Evolutionary conservation across 163 green algal species (phyloP).

Genomic region (Scenedesmus sp.): DNA sequence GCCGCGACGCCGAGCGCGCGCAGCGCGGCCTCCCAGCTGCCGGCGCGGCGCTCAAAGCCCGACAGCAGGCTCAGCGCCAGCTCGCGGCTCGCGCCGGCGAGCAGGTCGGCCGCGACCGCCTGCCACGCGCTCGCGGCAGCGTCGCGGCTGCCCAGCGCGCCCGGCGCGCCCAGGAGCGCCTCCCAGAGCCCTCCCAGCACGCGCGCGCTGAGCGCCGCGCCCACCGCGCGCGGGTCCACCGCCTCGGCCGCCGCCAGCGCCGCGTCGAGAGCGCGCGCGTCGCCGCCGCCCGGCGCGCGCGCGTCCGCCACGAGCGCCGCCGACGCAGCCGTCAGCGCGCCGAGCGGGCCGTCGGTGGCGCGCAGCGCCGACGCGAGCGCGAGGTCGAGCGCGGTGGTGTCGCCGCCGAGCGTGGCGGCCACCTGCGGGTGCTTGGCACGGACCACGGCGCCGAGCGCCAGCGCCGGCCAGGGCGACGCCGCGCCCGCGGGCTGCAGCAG

Average conservation of each 20-base stretch:
- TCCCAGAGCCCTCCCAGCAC: slow-evolving; percentile 18
- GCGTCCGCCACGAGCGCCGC: not conserved
- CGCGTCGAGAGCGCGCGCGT: not conserved
- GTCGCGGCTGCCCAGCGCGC: not conserved
- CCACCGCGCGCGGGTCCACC: slow-evolving; percentile 13
- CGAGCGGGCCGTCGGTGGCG: not conserved
- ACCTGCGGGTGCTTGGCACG: slow-evolving; percentile 20
- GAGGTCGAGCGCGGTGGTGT: not conserved
- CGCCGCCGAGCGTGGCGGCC: not conserved
- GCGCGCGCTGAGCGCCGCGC: slow-evolving; percentile 10
- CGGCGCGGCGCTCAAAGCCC: not conserved
- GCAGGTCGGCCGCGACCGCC: slow-evolving; percentile 12
- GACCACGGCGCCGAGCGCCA: slow-evolving; percentile 12
- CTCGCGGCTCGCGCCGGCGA: not conserved
- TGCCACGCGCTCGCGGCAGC: slow-evolving; percentile 15
- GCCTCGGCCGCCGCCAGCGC: slow-evolving; percentile 16
- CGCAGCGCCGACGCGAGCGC: slow-evolving; percentile 14
- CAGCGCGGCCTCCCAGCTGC: slow-evolving; percentile 26
- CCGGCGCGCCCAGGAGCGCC: slow-evolving; percentile 12
- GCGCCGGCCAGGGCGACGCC: not conserved
- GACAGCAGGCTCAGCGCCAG: not conserved
- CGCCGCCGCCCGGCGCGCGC: not conserved
- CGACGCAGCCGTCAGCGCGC: not conserved
- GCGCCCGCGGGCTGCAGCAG: slow-evolving; percentile 22
- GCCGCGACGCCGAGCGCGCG: slow-evolving; percentile 29